Base-by-base conservation (phyloP, 352 stramenopile genomes). In the Globisporangium middletonii region DNA sequence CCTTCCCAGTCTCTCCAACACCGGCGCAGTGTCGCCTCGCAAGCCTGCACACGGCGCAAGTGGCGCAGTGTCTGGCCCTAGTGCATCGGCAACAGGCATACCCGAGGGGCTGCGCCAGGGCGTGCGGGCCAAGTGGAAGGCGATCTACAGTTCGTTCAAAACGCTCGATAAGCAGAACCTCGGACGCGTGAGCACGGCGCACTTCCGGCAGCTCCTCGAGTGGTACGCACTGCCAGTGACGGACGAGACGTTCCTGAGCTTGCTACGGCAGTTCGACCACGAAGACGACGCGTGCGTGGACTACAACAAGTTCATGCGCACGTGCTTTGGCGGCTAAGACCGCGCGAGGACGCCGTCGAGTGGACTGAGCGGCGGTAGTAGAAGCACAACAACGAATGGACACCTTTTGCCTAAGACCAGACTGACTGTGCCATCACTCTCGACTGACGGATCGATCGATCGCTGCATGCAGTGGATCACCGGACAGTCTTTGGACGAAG, bases 221-320 rank as follows among this genome's bases (percentile, higher is more conserved):
- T 89, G 80, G 80, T 89, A 87, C 57, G 67, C 72, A 27, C 61
- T 91, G 13, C 43, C 70, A 1, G 44, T 91, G 33, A 69, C 57
- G 18, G 76, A 91, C 58, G 65, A 83, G 27, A 55, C 62, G 35
- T 79, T 86, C n/a, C 59, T 85, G 37, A 53, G 65, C 18, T 51
- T 90, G 13, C 72, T 90, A n/a, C 78, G 78, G 50, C 70, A 71
- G 8, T 90, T 88, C 33, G 80, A 90, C 57, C 65, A 70, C 43
- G 72, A 76, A 12, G 63, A 70, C 16, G 76, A 90, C 51, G 80
- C 72, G 6, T 68, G 76, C 43, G 68, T 90, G 15, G 79, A 88
- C 67, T 90, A 88, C 68, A 90, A 85, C 64, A 66, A 69, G 38
- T 88, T 90, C 64, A 88, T 90, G 77, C 72, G 75, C 44, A 59